Evolutionary conservation across 192 early-diverging fungal genomes (phyloP).

Genomic region (Diversispora eburnea): DNA sequence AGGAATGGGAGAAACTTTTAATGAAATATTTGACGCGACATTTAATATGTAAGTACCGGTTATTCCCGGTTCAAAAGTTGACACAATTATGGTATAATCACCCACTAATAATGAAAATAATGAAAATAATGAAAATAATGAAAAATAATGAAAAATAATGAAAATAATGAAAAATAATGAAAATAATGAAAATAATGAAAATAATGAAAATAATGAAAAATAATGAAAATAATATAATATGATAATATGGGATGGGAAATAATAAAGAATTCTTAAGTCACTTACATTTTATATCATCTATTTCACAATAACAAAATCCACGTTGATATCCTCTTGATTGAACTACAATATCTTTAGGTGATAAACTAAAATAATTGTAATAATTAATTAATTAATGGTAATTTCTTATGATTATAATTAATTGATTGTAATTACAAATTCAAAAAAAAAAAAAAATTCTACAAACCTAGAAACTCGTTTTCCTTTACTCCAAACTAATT

Average conservation of each 20-base stretch:
- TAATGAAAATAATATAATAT: too few relatives aligned
- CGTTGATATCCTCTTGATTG: slow-evolving; percentile 73
- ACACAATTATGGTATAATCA: slow-evolving; percentile 75
- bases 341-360: slow-evolving; percentile 58
- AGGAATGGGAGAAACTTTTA: slow-evolving; percentile 57
- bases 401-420: background rate
- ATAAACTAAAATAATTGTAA: slow-evolving; percentile 37
- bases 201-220: too few relatives aligned
- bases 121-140: too few relatives aligned
- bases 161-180: too few relatives aligned
- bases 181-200: too few relatives aligned
- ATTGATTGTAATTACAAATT: background rate
- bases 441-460: background rate
- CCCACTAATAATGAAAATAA: slow-evolving; percentile 43
- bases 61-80: slow-evolving; percentile 71
- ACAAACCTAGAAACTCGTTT: slow-evolving; percentile 62
- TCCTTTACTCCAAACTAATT: slow-evolving; percentile 64
- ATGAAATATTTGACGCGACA: slow-evolving; percentile 50
- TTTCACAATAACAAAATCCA: slow-evolving; percentile 70
- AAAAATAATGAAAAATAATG: too few relatives aligned
- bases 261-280: background rate
- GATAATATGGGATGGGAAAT: too few relatives aligned
- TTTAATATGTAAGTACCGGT: slow-evolving; percentile 67
- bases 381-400: slow-evolving; percentile 23
- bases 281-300: slow-evolving; percentile 56